Conservation (phyloP, 148 eudicot species). For the Nepenthes mirabilis region DNA sequence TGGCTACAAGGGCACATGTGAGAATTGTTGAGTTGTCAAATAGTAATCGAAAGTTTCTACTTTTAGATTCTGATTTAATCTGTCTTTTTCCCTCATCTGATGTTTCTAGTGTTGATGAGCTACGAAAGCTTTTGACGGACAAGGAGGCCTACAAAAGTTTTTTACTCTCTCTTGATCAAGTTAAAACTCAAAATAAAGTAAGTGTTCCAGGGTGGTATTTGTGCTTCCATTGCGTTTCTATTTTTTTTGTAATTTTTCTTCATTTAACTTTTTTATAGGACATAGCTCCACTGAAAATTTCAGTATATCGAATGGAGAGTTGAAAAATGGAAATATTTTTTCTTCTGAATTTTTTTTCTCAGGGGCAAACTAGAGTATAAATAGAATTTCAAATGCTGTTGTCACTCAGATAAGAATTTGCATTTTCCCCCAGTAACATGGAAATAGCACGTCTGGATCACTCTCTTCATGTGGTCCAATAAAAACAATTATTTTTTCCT, state of each 20-base stretch:
- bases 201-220: slow-evolving; percentile 4
- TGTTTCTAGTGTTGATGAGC: slow-evolving; percentile 24
- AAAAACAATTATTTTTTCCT: too few relatives aligned
- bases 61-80: not conserved
- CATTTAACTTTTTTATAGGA: too few relatives aligned
- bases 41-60: too few relatives aligned
- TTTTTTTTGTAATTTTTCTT: not conserved
- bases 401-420: too few relatives aligned
- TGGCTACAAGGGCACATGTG: too few relatives aligned
- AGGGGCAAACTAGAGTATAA: too few relatives aligned
- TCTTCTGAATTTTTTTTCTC: not conserved
- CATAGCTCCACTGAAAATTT: not conserved
- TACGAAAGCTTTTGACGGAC: slow-evolving; percentile 22
- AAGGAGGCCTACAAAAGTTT: slow-evolving; percentile 24
- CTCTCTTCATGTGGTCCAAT: too few relatives aligned
- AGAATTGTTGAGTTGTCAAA: too few relatives aligned
- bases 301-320: not conserved
- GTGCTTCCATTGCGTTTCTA: not conserved
- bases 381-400: too few relatives aligned
- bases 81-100: not conserved
- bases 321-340: not conserved
- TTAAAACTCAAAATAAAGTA: slow-evolving; percentile 30
- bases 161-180: slow-evolving; percentile 30
- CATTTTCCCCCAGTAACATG: too few relatives aligned
- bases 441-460: too few relatives aligned